A percentile compares a stretch with the other conserved stretches of the same genome.
Conservation (phyloP, 805 yeast genomes). For the Sugiyamaella floridensis region DNA sequence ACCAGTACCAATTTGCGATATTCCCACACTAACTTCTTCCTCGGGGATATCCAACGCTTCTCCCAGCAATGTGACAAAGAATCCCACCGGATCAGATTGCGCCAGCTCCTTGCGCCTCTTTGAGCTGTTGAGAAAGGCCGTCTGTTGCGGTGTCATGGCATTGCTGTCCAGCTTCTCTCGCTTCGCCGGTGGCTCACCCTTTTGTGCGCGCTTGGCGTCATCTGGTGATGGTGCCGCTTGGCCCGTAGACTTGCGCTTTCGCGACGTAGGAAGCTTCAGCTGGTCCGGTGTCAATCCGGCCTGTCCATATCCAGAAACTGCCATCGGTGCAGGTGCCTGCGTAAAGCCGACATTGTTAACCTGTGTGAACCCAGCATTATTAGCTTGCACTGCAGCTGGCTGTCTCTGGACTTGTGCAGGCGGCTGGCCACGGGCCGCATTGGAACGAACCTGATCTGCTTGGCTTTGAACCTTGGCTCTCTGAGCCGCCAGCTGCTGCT, state of each 20-base stretch:
- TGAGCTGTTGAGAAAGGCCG: slow-evolving; percentile 5
- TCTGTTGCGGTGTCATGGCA: slow-evolving; percentile 10
- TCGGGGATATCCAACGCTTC: slow-evolving; percentile 30
- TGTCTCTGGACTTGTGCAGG: background rate
- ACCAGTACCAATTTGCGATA: background rate
- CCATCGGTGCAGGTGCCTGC: slow-evolving; percentile 10
- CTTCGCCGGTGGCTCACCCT: slow-evolving; percentile 15
- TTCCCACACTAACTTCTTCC: slow-evolving; percentile 22
- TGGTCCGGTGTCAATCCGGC: slow-evolving; percentile 24
- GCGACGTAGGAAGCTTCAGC: slow-evolving; percentile 21
- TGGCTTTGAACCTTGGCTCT: slow-evolving; percentile 2
- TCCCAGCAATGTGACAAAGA: slow-evolving; percentile 29
- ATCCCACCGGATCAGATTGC: slow-evolving; percentile 26
- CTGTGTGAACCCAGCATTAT: slow-evolving; percentile 2
- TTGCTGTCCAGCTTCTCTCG: slow-evolving; percentile 19
- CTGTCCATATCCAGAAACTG: slow-evolving; percentile 19
- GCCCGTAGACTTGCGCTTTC: slow-evolving; percentile 20
- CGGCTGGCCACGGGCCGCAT: background rate
- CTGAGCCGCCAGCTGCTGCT: background rate
- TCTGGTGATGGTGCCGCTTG: slow-evolving; percentile 13
- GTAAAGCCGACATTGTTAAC: background rate
- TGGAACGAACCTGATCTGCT: background rate
- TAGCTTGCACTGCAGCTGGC: slow-evolving; percentile 13
- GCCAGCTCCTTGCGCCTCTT: slow-evolving; percentile 26
- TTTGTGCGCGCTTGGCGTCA: slow-evolving; percentile 10